Conservation (phyloP, 148 eudicot species). For the Simmondsia chinensis region DNA sequence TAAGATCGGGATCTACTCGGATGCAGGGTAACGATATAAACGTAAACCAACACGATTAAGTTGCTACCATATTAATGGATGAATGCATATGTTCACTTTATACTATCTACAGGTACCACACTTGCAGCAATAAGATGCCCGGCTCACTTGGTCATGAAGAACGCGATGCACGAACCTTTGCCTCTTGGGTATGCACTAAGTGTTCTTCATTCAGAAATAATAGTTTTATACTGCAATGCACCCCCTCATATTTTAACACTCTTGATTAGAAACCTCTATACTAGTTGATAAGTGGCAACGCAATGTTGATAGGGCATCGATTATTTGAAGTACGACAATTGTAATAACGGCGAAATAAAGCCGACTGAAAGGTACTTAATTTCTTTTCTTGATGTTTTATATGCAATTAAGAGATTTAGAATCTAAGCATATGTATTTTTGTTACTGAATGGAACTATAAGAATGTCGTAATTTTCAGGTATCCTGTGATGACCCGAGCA, state of each 20-base stretch:
- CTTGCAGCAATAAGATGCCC: constrained; percentile 71
- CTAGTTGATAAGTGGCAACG: neutral
- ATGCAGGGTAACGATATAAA: constrained; percentile 23
- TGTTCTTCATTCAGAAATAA: neutral
- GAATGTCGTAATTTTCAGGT: constrained; percentile 22
- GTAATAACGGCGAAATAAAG: constrained; percentile 43
- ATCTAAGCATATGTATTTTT: too few relatives aligned
- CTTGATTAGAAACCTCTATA: too few relatives aligned
- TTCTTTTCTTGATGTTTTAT: neutral
- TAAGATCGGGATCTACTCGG: constrained; percentile 31
- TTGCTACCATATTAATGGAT: too few relatives aligned
- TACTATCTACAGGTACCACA: constrained; percentile 30
- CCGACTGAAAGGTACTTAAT: constrained; percentile 58
- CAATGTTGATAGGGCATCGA: constrained; percentile 49
- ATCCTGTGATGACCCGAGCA: constrained; percentile 80
- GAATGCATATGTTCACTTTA: too few relatives aligned
- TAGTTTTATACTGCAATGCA: neutral
- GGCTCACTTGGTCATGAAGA: constrained; percentile 79
- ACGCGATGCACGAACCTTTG: constrained; percentile 79
- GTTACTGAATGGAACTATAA: too few relatives aligned
- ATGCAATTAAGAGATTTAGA: too few relatives aligned
- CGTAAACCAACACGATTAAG: too few relatives aligned
- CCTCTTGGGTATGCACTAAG: constrained; percentile 72
- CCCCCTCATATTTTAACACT: neutral
- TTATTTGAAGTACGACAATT: constrained; percentile 88